Evolutionary conservation across 192 early-diverging fungal species (phyloP).

Genomic region (Backusella sp.): DNA sequence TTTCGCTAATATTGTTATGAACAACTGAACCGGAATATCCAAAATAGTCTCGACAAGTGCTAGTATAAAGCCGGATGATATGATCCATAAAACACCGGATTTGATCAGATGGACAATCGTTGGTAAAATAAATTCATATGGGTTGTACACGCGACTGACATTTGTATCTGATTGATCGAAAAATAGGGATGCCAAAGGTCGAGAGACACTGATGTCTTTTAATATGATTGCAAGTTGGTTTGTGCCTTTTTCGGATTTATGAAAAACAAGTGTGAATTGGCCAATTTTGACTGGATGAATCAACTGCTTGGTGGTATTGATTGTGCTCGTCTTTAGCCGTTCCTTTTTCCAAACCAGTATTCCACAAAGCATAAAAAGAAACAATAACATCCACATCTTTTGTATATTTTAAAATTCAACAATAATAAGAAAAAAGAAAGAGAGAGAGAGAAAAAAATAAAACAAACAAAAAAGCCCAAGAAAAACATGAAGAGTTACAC

Average conservation of each 20-base stretch:
- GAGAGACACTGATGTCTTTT: not conserved
- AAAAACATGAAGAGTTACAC: not conserved
- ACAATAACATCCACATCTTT: not conserved
- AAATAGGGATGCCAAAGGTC: not conserved
- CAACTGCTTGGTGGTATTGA: not conserved
- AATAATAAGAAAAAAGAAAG: not conserved
- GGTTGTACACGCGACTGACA: not conserved
- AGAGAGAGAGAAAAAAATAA: not conserved
- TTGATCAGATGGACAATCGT: not conserved
- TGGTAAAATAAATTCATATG: not conserved
- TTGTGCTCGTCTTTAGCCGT: not conserved
- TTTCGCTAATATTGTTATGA: not conserved
- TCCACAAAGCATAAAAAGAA: not conserved
- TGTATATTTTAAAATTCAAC: not conserved
- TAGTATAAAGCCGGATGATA: not conserved
- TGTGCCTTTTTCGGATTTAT: not conserved
- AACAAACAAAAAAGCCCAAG: constrained; percentile 5
- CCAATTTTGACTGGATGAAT: not conserved
- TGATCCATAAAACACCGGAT: not conserved
- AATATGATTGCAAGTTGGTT: not conserved
- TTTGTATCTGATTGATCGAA: not conserved
- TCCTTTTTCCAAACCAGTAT: not conserved
- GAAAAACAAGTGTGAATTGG: not conserved
- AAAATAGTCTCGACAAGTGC: not conserved
- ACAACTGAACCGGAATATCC: not conserved